Evolutionary conservation across 2,329 filamentous ascomycete species (phyloP), one percentile per base, ranked within the genome.

Genomic region (Clathrospora elynae): DNA sequence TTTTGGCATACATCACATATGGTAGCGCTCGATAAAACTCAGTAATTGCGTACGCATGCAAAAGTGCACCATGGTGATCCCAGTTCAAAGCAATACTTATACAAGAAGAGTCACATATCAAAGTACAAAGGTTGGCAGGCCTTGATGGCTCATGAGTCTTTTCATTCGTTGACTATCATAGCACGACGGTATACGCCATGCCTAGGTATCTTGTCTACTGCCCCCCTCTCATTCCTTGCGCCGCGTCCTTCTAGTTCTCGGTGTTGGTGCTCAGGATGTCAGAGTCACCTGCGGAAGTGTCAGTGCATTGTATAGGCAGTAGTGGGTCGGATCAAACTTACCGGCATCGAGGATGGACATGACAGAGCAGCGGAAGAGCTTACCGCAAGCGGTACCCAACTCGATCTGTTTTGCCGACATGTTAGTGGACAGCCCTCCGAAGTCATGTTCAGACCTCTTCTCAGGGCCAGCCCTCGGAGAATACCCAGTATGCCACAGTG

Each of bases 321-420:
- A 3, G 25, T 30, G 20, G 31, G n/a, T n/a, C n/a, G n/a, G n/a
- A n/a, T n/a, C n/a, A n/a, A 36, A 64, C 64, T 51, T 61, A 67
- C 92, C 93, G 73, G 91, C 90, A 78, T 99, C 93, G 62, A 97
- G 80, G 73, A 97, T 87, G 67, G 91, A 86, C 88, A 99, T 95
- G 77, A 91, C 96, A 63, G 89, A 92, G 85, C 89, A 95, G 67
- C 90, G 85, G 87, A 95, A 99, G 73, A 99, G 87, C 83, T 97
- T 97, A 82, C 93, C 93, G 80, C 91, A 96, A 66, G 90, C 91
- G 72, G 91, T 97, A 71, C 93, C 93, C 62, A 99, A 84, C 81
- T 97, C 93, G 73, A 97, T 96, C 91, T 97, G 75, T 75, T 71
- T 51, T 56, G 53, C n/a, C 64, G 49, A 71, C 55, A 66, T 70